Percentiles rank a stretch among this genome's conserved stretches.
These are phyloP conservation scores for Cicer chorassanicum DNA, from an alignment of 306 rosid species.

Conservation along the genomic window DNA sequence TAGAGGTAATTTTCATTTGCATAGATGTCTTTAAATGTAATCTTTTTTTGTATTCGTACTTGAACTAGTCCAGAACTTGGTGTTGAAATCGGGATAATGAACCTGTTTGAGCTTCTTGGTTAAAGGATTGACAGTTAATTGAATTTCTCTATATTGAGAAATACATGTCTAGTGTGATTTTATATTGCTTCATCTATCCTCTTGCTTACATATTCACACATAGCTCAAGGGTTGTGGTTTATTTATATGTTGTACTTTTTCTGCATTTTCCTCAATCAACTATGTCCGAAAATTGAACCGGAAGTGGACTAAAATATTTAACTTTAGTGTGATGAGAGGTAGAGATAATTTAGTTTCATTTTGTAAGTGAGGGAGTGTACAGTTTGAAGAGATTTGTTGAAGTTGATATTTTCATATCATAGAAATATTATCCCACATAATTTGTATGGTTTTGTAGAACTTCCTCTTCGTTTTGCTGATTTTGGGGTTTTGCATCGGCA, in stretches of 20 bases:
- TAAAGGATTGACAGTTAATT: constrained; percentile 2
- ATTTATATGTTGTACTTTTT: constrained; percentile 12
- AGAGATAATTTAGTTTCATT: constrained; percentile 3
- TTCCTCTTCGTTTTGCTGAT: constrained; percentile 95
- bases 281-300: constrained; percentile 7
- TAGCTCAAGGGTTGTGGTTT: neutral
- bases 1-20: constrained; percentile 60
- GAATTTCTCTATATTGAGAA: neutral
- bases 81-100: constrained; percentile 15
- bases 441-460: constrained; percentile 60
- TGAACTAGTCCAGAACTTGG: constrained; percentile 28
- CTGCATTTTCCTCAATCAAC: neutral
- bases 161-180: constrained; percentile 7
- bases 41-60: constrained; percentile 17
- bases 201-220: constrained; percentile 18
- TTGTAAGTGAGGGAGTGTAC: constrained; percentile 6
- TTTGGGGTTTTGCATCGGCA: constrained; percentile 97
- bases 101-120: constrained; percentile 10
- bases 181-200: constrained; percentile 15
- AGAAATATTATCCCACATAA: constrained; percentile 15
- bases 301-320: constrained; percentile 7
- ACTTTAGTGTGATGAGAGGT: constrained; percentile 14
- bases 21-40: constrained; percentile 23
- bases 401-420: neutral
- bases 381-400: constrained; percentile 7